Evolutionary conservation across 169 alveolate species (phyloP).

Genomic region (Theileria parva): DNA sequence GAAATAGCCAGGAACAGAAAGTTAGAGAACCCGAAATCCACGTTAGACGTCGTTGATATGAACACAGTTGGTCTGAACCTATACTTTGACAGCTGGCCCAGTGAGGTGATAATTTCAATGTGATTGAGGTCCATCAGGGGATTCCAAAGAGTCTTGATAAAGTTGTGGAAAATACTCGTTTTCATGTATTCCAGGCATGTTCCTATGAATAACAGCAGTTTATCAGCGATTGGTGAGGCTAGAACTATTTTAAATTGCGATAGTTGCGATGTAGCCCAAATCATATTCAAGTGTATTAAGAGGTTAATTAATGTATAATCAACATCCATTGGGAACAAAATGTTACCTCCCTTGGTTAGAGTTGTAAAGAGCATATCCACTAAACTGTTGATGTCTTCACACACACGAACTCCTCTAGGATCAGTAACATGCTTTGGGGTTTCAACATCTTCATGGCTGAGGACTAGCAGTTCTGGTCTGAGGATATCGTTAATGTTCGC

Average conservation of each 20-base stretch:
- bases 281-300: conserved; percentile 37
- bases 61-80: conserved; percentile 50
- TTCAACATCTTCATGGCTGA: conserved; percentile 9
- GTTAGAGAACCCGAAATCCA: conserved; percentile 51
- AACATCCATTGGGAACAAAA: conserved; percentile 55
- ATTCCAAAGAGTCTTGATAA: conserved; percentile 48
- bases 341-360: conserved; percentile 36
- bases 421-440: conserved; percentile 3
- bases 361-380: conserved; percentile 21
- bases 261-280: conserved; percentile 45
- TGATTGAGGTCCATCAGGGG: conserved; percentile 38
- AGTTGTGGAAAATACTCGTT: conserved; percentile 27
- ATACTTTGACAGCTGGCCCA: conserved; percentile 39
- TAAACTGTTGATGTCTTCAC: conserved; percentile 11
- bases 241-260: conserved; percentile 43
- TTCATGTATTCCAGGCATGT: conserved; percentile 64
- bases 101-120: conserved; percentile 28
- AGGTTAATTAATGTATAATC: conserved; percentile 39
- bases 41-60: conserved; percentile 44
- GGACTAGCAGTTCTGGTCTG: conserved; percentile 33
- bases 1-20: conserved; percentile 54
- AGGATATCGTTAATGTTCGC: conserved; percentile 13
- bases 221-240: conserved; percentile 60
- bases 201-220: conserved; percentile 34
- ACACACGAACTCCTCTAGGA: not conserved